phyloP scores from a whole-genome alignment of 352 stramenopile species.

The Phytopythium chamaehyphon region DNA sequence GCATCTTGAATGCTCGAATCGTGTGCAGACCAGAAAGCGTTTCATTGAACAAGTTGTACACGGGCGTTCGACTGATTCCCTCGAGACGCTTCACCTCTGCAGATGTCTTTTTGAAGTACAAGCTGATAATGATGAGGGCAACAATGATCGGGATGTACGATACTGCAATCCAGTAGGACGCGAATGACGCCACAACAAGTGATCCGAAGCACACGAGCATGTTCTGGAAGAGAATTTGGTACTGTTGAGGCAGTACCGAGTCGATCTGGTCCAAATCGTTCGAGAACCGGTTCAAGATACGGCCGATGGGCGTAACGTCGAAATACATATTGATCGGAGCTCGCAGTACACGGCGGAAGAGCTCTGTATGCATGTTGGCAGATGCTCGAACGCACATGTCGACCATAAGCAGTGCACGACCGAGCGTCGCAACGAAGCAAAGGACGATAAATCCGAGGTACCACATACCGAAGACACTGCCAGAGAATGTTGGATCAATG shows the following conservation, averaged over 20 bases:
- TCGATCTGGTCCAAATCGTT: constrained; percentile 59
- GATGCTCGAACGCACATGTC: constrained; percentile 21
- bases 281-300: constrained; percentile 51
- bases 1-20: constrained; percentile 81
- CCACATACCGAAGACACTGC: constrained; percentile 23
- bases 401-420: constrained; percentile 20
- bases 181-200: constrained; percentile 35
- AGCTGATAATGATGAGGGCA: constrained; percentile 52
- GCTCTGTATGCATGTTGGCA: constrained; percentile 24
- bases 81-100: constrained; percentile 93
- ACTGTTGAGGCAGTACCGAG: constrained; percentile 33
- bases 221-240: constrained; percentile 22
- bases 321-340: constrained; percentile 49
- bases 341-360: constrained; percentile 33
- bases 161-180: constrained; percentile 32
- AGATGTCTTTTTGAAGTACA: constrained; percentile 70
- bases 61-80: constrained; percentile 76
- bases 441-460: constrained; percentile 31
- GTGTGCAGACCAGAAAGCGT: constrained; percentile 90
- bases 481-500: constrained; percentile 4
- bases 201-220: constrained; percentile 27
- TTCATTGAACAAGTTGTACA: constrained; percentile 94
- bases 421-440: constrained; percentile 16
- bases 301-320: constrained; percentile 45
- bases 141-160: constrained; percentile 56